Percentiles rank a stretch among this genome's conserved stretches.
Evolutionary conservation across 257 asterid species (phyloP).

Genomic region (Agastache rugosa): DNA sequence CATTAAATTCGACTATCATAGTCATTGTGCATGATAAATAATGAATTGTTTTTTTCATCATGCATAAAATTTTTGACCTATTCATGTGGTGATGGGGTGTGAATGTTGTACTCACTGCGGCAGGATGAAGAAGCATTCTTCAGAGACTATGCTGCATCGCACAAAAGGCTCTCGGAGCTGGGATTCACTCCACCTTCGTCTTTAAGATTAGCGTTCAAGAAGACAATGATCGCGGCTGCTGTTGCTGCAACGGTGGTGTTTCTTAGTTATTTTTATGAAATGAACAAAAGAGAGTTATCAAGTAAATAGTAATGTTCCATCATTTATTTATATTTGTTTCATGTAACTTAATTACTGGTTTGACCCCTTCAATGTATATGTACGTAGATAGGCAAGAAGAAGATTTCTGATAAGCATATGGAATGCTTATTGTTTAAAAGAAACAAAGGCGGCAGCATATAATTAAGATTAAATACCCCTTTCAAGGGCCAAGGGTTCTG

Average conservation of each 20-base stretch:
- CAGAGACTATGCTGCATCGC: conserved; percentile 80
- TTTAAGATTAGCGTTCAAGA: conserved; percentile 40
- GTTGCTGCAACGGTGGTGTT: conserved; percentile 60
- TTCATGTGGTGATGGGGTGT: background rate
- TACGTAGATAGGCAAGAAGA: no score
- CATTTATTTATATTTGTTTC: background rate
- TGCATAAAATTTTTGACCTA: background rate
- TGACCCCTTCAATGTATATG: background rate
- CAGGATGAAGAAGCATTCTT: conserved; percentile 93
- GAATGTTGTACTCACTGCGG: background rate
- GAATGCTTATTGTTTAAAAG: no score
- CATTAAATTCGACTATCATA: no score
- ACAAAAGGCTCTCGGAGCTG: conserved; percentile 89
- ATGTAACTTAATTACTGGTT: background rate
- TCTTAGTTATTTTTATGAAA: conserved; percentile 58
- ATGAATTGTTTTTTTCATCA: background rate
- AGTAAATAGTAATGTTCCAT: background rate
- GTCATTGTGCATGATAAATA: no score
- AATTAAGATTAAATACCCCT: no score
- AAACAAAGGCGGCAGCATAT: no score
- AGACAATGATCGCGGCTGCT: conserved; percentile 46
- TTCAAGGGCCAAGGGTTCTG: no score
- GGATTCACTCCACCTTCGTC: conserved; percentile 61
- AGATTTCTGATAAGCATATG: no score
- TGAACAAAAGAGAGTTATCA: conserved; percentile 32